Conservation (phyloP, 1,139 yeast species). For the Spencermartinsiella ligniputridi region DNA sequence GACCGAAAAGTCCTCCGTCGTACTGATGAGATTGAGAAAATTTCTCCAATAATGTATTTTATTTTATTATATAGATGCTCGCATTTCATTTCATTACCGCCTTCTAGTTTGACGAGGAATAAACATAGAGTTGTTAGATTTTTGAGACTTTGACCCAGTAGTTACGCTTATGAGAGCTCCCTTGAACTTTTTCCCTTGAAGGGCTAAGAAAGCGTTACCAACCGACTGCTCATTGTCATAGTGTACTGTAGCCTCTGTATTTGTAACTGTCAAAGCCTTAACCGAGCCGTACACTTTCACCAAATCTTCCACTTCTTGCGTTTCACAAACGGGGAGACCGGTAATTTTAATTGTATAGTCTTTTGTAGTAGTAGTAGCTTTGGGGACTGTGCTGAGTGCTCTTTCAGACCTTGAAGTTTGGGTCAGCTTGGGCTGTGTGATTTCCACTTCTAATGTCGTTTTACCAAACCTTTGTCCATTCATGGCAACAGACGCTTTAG, state of each 20-base stretch:
- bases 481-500: constrained; percentile 23
- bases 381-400: neutral
- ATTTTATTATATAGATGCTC: constrained; percentile 1
- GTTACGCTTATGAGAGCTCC: neutral
- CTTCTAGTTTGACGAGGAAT: constrained; percentile 17
- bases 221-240: constrained; percentile 45
- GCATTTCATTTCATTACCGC: constrained; percentile 2
- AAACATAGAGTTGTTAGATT: constrained; percentile 17
- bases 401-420: too few relatives aligned
- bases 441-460: constrained; percentile 21
- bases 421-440: constrained; percentile 17
- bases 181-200: constrained; percentile 38
- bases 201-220: constrained; percentile 52
- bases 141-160: neutral
- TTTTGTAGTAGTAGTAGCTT: neutral
- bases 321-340: constrained; percentile 4
- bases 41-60: constrained; percentile 4
- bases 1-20: constrained; percentile 23
- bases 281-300: constrained; percentile 46
- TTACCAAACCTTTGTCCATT: constrained; percentile 21
- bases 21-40: constrained; percentile 19
- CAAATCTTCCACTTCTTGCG: constrained; percentile 12
- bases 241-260: constrained; percentile 52
- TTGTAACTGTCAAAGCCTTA: constrained; percentile 45
- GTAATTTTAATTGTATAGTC: constrained; percentile 2